Evolutionary conservation across 257 asterid species (phyloP).

Genomic region (Schizonepeta tenuifolia): DNA sequence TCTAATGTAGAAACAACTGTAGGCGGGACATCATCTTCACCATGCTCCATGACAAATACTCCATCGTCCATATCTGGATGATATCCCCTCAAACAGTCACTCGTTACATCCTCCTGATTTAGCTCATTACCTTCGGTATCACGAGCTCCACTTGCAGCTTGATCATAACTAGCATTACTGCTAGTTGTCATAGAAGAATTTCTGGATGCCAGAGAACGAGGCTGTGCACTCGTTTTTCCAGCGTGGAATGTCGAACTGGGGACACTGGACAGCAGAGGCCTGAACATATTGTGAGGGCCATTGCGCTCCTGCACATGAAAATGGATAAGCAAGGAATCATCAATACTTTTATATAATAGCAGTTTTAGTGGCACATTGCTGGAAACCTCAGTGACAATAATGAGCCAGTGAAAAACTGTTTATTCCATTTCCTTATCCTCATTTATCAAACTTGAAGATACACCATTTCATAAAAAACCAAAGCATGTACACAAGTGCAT

Average conservation of each 20-base stretch:
- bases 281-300: slow-evolving; percentile 87
- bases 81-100: slow-evolving; percentile 42
- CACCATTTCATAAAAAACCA: neutral
- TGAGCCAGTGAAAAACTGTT: neutral
- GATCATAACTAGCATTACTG: slow-evolving; percentile 85
- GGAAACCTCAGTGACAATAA: neutral
- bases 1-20: slow-evolving; percentile 33
- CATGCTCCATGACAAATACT: slow-evolving; percentile 63
- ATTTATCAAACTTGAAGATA: neutral
- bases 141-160: slow-evolving; percentile 56
- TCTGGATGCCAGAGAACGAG: slow-evolving; percentile 58
- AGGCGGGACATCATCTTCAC: slow-evolving; percentile 47
- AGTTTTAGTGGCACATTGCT: neutral
- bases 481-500: neutral
- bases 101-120: slow-evolving; percentile 60
- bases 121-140: slow-evolving; percentile 70
- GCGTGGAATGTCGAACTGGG: slow-evolving; percentile 85
- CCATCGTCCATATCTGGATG: slow-evolving; percentile 52
- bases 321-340: neutral
- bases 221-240: slow-evolving; percentile 60
- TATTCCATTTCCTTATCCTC: neutral
- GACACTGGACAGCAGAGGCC: slow-evolving; percentile 92
- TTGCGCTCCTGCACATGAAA: slow-evolving; percentile 67
- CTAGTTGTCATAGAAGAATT: slow-evolving; percentile 83
- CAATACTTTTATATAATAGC: neutral